These are phyloP conservation scores for Colletotrichum chrysophilum DNA, from an alignment of 2,329 filamentous ascomycete genomes.

Conservation along the genomic window DNA sequence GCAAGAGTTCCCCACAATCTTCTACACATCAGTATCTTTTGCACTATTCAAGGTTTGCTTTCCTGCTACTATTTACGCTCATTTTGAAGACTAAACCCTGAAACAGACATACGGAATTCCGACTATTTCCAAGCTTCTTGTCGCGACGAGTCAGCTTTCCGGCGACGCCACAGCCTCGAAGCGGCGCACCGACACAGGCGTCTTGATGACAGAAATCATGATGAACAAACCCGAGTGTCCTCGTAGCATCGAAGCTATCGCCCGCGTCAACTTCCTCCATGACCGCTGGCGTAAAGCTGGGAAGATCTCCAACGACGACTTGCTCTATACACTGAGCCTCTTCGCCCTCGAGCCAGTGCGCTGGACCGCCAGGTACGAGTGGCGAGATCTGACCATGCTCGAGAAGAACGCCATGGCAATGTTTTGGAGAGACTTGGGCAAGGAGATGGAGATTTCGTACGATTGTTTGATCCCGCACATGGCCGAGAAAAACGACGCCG, in stretches of 20 bases:
- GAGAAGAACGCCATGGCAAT: slow-evolving; percentile 62
- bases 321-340: slow-evolving; percentile 68
- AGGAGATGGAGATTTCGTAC: slow-evolving; percentile 59
- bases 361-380: slow-evolving; percentile 61
- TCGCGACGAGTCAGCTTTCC: slow-evolving; percentile 52
- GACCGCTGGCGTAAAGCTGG: slow-evolving; percentile 59
- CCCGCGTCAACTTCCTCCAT: slow-evolving; percentile 70
- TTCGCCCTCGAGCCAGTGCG: slow-evolving; percentile 61
- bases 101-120: slow-evolving; percentile 56
- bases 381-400: slow-evolving; percentile 58
- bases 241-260: slow-evolving; percentile 56
- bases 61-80: slow-evolving; percentile 23
- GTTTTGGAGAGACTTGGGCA: slow-evolving; percentile 63
- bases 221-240: slow-evolving; percentile 45
- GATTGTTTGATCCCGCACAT: slow-evolving; percentile 43
- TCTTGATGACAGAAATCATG: slow-evolving; percentile 54
- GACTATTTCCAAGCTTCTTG: slow-evolving; percentile 53
- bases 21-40: slow-evolving; percentile 58
- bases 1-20: slow-evolving; percentile 61
- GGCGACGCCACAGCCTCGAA: slow-evolving; percentile 50
- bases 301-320: slow-evolving; percentile 65
- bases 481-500: slow-evolving; percentile 48
- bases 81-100: background rate
- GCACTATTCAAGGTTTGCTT: slow-evolving; percentile 56
- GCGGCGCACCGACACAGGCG: slow-evolving; percentile 56